phyloP scores from a whole-genome alignment of 1,139 yeast genomes.

The Saccharomyces hybrid region DNA sequence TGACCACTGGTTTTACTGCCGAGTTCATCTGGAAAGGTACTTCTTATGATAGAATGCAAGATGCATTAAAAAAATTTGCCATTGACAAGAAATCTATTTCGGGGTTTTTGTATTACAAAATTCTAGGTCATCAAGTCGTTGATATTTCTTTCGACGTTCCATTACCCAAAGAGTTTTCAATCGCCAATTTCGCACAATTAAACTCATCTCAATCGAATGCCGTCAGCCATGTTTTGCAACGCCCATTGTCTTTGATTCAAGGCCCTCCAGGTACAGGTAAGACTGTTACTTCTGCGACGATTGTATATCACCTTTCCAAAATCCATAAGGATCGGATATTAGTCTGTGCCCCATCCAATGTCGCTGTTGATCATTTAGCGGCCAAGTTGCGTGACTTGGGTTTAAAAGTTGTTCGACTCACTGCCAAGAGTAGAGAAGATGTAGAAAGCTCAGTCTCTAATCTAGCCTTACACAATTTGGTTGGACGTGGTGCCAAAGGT shows the following conservation, averaged over 20 bases:
- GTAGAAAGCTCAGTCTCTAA: constrained; percentile 55
- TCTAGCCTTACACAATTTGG: constrained; percentile 47
- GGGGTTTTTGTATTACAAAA: constrained; percentile 67
- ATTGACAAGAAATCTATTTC: constrained; percentile 63
- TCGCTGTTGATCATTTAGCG: constrained; percentile 89
- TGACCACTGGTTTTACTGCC: constrained; percentile 65
- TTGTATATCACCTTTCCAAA: constrained; percentile 66
- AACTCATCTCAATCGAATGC: constrained; percentile 78
- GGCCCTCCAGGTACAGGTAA: constrained; percentile 97
- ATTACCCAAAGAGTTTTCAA: constrained; percentile 55
- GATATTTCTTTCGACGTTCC: constrained; percentile 54
- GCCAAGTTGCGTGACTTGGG: constrained; percentile 60
- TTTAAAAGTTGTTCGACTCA: constrained; percentile 64
- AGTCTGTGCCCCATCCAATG: constrained; percentile 93
- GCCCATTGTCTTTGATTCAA: constrained; percentile 80
- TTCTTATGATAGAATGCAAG: constrained; percentile 77
- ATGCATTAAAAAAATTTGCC: constrained; percentile 68
- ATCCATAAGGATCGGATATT: constrained; percentile 53
- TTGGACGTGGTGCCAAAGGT: constrained; percentile 42
- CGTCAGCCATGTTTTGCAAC: constrained; percentile 58
- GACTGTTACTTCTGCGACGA: constrained; percentile 88
- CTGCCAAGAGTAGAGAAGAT: constrained; percentile 75
- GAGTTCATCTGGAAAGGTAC: constrained; percentile 89
- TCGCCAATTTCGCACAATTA: constrained; percentile 60
- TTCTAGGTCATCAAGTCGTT: constrained; percentile 74